Conservation (phyloP, 768 basidiomycete species). For the Coprinopsis strossmayeri region DNA sequence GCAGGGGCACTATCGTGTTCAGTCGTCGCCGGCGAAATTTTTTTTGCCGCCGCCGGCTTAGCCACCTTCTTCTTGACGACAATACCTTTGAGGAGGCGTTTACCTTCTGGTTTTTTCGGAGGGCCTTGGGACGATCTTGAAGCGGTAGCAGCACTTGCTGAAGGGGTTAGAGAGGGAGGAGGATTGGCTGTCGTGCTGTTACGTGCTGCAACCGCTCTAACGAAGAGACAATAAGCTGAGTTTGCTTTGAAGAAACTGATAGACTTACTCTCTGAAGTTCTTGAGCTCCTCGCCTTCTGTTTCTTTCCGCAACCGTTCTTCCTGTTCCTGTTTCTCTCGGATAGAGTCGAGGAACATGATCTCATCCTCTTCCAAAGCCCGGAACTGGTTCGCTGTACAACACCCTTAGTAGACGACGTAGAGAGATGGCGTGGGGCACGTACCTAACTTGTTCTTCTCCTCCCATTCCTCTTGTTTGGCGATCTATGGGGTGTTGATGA, state of each 20-base stretch:
- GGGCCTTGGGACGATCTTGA: slow-evolving; percentile 24
- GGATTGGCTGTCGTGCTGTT: slow-evolving; percentile 36
- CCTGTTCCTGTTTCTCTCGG: slow-evolving; percentile 65
- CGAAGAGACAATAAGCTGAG: slow-evolving; percentile 2
- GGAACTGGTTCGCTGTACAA: slow-evolving; percentile 73
- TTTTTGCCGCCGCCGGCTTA: slow-evolving; percentile 27
- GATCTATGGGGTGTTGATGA: slow-evolving; percentile 34
- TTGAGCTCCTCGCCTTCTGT: slow-evolving; percentile 76
- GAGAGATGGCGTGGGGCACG: slow-evolving; percentile 12
- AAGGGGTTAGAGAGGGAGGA: slow-evolving; percentile 34
- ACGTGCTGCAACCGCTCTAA: slow-evolving; percentile 63
- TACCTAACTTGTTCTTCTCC: slow-evolving; percentile 74
- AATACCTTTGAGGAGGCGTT: slow-evolving; percentile 70
- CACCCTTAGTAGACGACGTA: slow-evolving; percentile 7
- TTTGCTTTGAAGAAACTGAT: neutral
- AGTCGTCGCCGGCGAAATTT: neutral
- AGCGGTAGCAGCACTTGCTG: slow-evolving; percentile 22
- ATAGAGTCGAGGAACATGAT: slow-evolving; percentile 84
- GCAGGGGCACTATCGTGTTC: slow-evolving; percentile 7
- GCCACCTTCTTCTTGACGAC: slow-evolving; percentile 66
- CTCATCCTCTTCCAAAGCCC: slow-evolving; percentile 85
- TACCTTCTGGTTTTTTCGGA: slow-evolving; percentile 51
- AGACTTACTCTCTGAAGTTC: slow-evolving; percentile 65
- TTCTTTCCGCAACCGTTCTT: slow-evolving; percentile 69
- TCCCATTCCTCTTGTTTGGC: slow-evolving; percentile 95